Conservation (phyloP, 2,329 filamentous ascomycete genomes). For the Neonectria coccinea region DNA sequence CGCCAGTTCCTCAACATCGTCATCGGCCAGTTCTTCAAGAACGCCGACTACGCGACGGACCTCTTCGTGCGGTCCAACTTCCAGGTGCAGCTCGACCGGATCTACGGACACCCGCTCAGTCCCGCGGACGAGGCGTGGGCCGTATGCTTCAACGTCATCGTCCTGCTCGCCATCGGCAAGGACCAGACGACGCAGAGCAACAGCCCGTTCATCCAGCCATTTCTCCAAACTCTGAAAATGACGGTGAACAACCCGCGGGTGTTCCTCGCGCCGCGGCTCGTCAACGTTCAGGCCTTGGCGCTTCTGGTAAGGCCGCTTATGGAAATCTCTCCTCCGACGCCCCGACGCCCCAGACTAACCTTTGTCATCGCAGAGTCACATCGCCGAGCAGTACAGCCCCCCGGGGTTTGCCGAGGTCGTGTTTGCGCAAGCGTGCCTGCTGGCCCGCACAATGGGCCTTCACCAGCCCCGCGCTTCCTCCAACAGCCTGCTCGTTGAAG, state of each 20-base stretch:
- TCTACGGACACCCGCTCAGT: slow-evolving; percentile 38
- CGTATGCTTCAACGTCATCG: slow-evolving; percentile 43
- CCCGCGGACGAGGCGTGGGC: slow-evolving; percentile 43
- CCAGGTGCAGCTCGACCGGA: slow-evolving; percentile 40
- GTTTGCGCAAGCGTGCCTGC: slow-evolving; percentile 43
- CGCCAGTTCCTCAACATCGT: slow-evolving; percentile 44
- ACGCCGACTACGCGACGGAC: slow-evolving; percentile 42
- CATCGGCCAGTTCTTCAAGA: slow-evolving; percentile 42
- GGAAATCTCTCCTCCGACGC: not conserved
- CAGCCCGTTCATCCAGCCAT: slow-evolving; percentile 43
- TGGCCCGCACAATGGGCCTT: slow-evolving; percentile 45
- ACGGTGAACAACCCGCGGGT: slow-evolving; percentile 44
- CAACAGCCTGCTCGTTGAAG: slow-evolving; percentile 21
- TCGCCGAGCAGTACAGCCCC: slow-evolving; percentile 44
- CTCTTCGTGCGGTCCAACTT: slow-evolving; percentile 40
- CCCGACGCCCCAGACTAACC: not conserved
- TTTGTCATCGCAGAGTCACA: slow-evolving; percentile 35
- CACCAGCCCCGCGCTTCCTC: slow-evolving; percentile 36
- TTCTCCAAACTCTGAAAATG: slow-evolving; percentile 43
- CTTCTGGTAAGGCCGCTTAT: slow-evolving; percentile 35
- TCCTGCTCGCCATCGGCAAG: slow-evolving; percentile 42
- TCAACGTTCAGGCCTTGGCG: slow-evolving; percentile 45
- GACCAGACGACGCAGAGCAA: slow-evolving; percentile 38
- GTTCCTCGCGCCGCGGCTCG: slow-evolving; percentile 41
- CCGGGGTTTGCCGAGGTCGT: slow-evolving; percentile 40